These are phyloP conservation scores for Gaeumannomyces tritici DNA, from an alignment of 2,329 filamentous ascomycete species.

Conservation along the genomic window DNA sequence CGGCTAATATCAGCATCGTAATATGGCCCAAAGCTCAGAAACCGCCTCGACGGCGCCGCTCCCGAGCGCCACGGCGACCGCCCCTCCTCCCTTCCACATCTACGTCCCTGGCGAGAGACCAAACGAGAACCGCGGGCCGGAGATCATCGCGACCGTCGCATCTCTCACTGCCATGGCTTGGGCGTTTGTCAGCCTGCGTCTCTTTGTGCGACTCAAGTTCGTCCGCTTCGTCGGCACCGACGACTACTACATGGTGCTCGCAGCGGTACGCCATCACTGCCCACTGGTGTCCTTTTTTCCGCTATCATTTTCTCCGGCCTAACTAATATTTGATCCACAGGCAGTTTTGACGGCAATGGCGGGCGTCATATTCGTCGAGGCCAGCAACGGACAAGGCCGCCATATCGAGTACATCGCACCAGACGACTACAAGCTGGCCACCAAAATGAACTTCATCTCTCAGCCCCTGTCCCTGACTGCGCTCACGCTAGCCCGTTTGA, in stretches of 20 bases:
- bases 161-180: neutral
- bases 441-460: neutral
- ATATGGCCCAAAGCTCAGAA: no score
- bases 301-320: no score
- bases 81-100: neutral
- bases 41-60: no score
- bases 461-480: neutral
- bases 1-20: no score
- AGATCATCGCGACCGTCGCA: neutral
- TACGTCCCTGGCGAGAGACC: neutral
- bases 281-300: no score
- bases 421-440: conserved; percentile 19
- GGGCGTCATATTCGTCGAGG: conserved; percentile 21
- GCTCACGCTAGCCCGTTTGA: neutral
- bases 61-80: neutral
- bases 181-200: neutral
- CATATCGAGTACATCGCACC: conserved; percentile 11
- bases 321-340: conserved; percentile 15
- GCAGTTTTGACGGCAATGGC: conserved; percentile 22
- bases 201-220: neutral
- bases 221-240: conserved; percentile 23
- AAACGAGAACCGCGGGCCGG: neutral
- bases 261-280: conserved; percentile 25
- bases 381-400: conserved; percentile 20
- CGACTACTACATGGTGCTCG: conserved; percentile 36